A percentile compares a stretch with the other conserved stretches of the same genome.
Conservation (phyloP, 192 early-diverging fungal species). For the Coemansia sp. region DNA sequence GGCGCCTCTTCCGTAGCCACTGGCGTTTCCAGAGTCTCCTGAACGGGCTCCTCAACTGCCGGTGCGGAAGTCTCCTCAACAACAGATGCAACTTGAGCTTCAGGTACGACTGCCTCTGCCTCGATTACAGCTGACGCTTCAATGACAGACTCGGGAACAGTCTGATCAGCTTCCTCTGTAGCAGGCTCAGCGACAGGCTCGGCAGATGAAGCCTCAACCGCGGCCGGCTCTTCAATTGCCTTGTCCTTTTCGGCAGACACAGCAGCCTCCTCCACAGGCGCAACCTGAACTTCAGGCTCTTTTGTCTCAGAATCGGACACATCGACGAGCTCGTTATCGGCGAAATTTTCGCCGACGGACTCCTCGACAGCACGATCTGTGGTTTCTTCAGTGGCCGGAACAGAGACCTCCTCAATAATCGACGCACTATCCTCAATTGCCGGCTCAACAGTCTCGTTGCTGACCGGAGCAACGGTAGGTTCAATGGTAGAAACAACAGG, state of each 20-base stretch:
- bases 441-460: not conserved
- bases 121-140: not conserved
- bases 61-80: not conserved
- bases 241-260: not conserved
- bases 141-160: not conserved
- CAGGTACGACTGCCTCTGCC: no score
- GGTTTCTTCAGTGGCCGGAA: not conserved
- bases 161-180: constrained; percentile 7
- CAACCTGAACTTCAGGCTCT: not conserved
- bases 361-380: not conserved
- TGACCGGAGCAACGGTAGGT: not conserved
- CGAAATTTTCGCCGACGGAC: not conserved
- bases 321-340: not conserved
- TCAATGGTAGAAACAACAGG: not conserved
- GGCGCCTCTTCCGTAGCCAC: not conserved
- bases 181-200: constrained; percentile 2
- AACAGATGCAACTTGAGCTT: not conserved
- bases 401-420: not conserved
- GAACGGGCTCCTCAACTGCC: not conserved
- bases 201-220: not conserved
- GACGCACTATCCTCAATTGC: not conserved
- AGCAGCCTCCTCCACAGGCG: not conserved
- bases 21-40: not conserved
- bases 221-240: not conserved
- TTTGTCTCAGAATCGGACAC: not conserved